These are phyloP conservation scores for Colletotrichum sp. DNA, from an alignment of 2,329 filamentous ascomycete genomes.

Conservation along the genomic window DNA sequence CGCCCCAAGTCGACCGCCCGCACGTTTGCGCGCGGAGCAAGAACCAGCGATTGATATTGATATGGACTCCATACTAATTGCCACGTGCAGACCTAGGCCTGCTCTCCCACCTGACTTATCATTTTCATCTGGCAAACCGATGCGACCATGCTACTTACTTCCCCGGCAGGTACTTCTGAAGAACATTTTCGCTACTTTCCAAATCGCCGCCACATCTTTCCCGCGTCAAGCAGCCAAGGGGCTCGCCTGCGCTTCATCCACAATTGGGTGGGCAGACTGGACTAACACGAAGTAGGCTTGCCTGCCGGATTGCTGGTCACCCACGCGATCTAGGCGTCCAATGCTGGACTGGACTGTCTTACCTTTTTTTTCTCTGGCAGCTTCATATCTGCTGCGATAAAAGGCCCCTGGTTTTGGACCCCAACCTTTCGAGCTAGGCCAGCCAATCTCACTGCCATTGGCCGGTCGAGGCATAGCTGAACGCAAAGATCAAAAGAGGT, in stretches of 20 bases:
- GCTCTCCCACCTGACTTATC: neutral
- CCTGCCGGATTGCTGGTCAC: neutral
- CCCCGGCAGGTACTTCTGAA: neutral
- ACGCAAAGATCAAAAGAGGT: neutral
- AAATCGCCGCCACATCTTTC: neutral
- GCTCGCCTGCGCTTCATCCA: neutral
- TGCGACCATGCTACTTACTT: neutral
- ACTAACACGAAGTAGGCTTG: neutral
- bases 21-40: neutral
- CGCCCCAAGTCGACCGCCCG: neutral
- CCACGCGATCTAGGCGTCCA: neutral
- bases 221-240: neutral
- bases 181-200: neutral
- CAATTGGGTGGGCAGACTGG: neutral
- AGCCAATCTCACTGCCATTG: neutral
- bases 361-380: neutral
- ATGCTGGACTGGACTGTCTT: neutral
- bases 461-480: conserved; percentile 4
- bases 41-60: neutral
- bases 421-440: neutral
- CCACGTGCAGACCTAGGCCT: neutral
- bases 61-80: neutral
- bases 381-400: neutral
- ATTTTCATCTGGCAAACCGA: neutral
- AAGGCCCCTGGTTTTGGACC: neutral